Evolutionary conservation across 176 grass and related monocot genomes (phyloP).

Genomic region (Carex littledalei): DNA sequence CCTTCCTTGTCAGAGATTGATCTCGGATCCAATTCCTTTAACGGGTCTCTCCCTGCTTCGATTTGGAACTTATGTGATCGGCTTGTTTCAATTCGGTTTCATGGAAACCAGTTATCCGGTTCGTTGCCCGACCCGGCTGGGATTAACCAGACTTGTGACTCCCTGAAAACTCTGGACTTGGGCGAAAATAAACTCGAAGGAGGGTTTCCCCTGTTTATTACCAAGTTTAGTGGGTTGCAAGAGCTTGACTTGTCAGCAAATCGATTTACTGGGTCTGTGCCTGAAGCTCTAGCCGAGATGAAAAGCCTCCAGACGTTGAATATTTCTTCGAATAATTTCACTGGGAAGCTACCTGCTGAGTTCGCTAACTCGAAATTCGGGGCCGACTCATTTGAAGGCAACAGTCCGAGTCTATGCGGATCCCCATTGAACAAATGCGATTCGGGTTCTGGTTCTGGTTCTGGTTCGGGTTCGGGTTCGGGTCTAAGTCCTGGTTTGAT

Average conservation of each 20-base stretch:
- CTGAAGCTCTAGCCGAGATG: slow-evolving; percentile 36
- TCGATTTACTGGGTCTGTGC: slow-evolving; percentile 43
- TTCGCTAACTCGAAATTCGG: slow-evolving; percentile 35
- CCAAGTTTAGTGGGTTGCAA: slow-evolving; percentile 43
- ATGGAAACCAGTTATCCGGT: slow-evolving; percentile 46
- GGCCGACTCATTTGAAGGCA: slow-evolving; percentile 48
- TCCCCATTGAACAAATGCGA: slow-evolving; percentile 51
- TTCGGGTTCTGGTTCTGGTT: no score
- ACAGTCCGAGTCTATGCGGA: slow-evolving; percentile 57
- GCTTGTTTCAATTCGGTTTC: slow-evolving; percentile 42
- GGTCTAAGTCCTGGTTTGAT: slow-evolving; percentile 59
- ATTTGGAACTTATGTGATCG: slow-evolving; percentile 75
- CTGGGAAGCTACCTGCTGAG: slow-evolving; percentile 40
- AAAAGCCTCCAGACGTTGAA: slow-evolving; percentile 45
- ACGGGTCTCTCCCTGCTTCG: slow-evolving; percentile 41
- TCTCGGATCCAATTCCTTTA: slow-evolving; percentile 47
- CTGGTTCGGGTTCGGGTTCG: slow-evolving; percentile 27
- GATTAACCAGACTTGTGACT: slow-evolving; percentile 43
- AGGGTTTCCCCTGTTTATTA: slow-evolving; percentile 51
- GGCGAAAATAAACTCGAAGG: slow-evolving; percentile 54
- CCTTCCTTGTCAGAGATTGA: slow-evolving; percentile 57
- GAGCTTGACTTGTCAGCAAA: slow-evolving; percentile 64
- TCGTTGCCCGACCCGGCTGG: slow-evolving; percentile 48
- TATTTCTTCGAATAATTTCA: slow-evolving; percentile 78
- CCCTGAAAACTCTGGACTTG: slow-evolving; percentile 51